Evolutionary conservation across 148 eudicot species (phyloP), one percentile per base, ranked within the genome.

Genomic region (Fallopia convolvulus): DNA sequence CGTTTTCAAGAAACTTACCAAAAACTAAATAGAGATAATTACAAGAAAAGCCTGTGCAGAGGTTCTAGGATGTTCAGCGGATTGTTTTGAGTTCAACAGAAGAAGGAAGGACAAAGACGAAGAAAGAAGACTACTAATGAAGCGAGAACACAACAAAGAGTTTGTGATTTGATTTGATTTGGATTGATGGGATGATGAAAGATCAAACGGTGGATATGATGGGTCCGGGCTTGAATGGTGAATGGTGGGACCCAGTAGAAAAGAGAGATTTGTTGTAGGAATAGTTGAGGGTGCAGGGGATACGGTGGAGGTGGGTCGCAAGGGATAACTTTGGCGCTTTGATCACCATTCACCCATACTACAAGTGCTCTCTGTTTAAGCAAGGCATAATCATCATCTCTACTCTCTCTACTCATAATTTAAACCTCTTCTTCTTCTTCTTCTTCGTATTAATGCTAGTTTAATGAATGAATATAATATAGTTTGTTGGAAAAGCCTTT

Each of bases 351-450:
- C 33, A 15, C 5, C 5, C 68, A 23, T 65, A 13, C 33, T 5
- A 32, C 71, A 68, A 68, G 44, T 36, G 44, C 72, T 14, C 15
- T 68, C 72, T 36, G 44, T 14, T 65, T 68, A 68, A 68, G 72
- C 20, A 68, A 68, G 72, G 72, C 72, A 68, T 68, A 68, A 68
- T 68, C 46, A 68, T 68, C 30, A 26, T 26, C 30, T 26, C 30
- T 26, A 26, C 30, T 26, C 30, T 26, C 30, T 26, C 72, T 36
- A 2, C 44, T 68, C 46, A 68, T 68, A 15, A 68, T 68, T 36
- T 63, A 63, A 33, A 26, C 70, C 17, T 30, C 26, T 3, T 36
- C 15, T 66, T 68, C 17, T 14, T 36, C 6, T 26, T 26, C 30
- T 26, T 26, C 30, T 26, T 26, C 30, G 0, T 65, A 65, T 13